phyloP scores from a whole-genome alignment of 257 asterid genomes.

The Lycium ferocissimum region DNA sequence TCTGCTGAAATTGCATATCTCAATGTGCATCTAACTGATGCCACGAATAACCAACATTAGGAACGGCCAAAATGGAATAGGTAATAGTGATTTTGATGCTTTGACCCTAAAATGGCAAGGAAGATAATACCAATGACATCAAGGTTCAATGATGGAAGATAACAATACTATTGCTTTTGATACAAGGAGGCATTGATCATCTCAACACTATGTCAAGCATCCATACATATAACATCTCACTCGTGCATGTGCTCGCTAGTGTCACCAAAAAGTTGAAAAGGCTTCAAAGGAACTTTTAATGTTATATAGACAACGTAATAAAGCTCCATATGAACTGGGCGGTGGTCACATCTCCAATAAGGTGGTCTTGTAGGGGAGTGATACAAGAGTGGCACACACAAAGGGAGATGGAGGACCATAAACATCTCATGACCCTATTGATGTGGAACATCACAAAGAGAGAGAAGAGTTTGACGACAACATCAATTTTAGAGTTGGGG shows the following conservation, averaged over 20 bases:
- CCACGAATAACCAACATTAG: not conserved
- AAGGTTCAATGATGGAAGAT: conserved; percentile 7
- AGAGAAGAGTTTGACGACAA: conserved; percentile 1
- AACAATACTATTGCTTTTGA: not conserved
- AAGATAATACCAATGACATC: not conserved
- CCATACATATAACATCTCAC: not conserved
- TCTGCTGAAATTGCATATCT: conserved; percentile 2
- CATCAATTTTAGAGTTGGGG: conserved; percentile 11
- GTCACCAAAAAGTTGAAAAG: not conserved
- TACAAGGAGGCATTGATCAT: conserved; percentile 15
- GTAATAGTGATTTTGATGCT: not conserved
- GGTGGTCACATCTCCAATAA: conserved; percentile 20
- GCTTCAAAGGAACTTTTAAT: not conserved
- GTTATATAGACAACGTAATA: not conserved
- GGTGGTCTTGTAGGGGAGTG: conserved; percentile 9
- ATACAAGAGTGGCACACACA: not conserved
- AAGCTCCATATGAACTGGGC: not conserved
- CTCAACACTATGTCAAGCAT: conserved; percentile 3
- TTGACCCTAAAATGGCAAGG: conserved; percentile 23
- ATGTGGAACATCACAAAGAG: not conserved
- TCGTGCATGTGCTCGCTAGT: not conserved
- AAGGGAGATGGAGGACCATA: not conserved
- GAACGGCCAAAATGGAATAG: not conserved
- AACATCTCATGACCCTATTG: not conserved
- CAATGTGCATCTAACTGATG: conserved; percentile 7